Percentiles rank a stretch among this genome's conserved stretches.
These are phyloP conservation scores for Beauveria rudraprayagi DNA, from an alignment of 2,329 filamentous ascomycete genomes.

Conservation along the genomic window DNA sequence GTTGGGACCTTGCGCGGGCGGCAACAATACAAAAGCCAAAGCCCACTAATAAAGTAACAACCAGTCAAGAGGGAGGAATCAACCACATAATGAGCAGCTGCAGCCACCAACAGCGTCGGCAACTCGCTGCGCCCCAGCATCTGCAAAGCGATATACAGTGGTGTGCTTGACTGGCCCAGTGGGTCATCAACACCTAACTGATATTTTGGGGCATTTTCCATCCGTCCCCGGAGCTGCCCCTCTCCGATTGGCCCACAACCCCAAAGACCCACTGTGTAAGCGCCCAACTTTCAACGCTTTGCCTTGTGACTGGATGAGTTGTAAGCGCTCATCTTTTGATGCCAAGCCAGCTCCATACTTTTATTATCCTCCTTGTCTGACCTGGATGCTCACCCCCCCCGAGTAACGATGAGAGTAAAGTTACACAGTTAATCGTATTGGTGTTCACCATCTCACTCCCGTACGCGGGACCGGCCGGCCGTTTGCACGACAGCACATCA, in stretches of 20 bases:
- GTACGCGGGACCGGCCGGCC: too few relatives aligned
- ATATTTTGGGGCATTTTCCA: neutral
- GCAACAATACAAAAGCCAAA: neutral
- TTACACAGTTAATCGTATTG: too few relatives aligned
- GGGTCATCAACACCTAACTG: too few relatives aligned
- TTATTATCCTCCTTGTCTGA: too few relatives aligned
- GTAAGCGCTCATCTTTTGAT: slow-evolving; percentile 9
- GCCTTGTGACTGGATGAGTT: slow-evolving; percentile 9
- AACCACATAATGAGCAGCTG: neutral
- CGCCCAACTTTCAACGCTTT: slow-evolving; percentile 3
- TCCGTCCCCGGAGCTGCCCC: neutral
- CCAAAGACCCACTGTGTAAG: slow-evolving; percentile 5
- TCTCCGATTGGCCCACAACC: neutral
- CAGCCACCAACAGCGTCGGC: neutral
- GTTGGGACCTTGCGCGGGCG: neutral
- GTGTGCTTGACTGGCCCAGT: neutral
- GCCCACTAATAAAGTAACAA: neutral
- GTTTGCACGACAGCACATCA: too few relatives aligned
- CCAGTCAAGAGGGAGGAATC: neutral
- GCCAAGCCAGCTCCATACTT: slow-evolving; percentile 4
- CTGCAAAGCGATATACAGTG: neutral
- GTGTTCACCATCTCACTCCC: too few relatives aligned
- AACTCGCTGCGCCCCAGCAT: neutral
- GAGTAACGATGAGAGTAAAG: too few relatives aligned
- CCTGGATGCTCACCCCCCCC: too few relatives aligned